phyloP scores from a whole-genome alignment of 257 asterid genomes.

The Galeopsis tetrahit region DNA sequence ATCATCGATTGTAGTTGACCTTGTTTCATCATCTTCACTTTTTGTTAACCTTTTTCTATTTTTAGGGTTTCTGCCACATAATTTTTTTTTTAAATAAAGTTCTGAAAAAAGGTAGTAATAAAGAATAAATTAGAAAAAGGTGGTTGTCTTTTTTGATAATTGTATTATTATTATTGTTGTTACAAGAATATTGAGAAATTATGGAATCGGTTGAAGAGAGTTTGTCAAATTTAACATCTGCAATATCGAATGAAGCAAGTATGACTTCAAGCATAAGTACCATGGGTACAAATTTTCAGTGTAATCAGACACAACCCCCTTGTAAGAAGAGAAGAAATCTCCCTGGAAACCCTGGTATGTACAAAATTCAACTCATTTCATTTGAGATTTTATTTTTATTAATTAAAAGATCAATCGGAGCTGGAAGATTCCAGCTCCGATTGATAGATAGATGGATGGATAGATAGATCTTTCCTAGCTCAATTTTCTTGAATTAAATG shows the following conservation, averaged over 20 bases:
- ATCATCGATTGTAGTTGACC: slow-evolving; percentile 33
- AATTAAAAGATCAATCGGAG: too few relatives aligned
- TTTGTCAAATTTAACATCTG: slow-evolving; percentile 74
- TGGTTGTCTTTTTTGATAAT: too few relatives aligned
- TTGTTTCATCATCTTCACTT: slow-evolving; percentile 41
- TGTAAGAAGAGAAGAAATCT: slow-evolving; percentile 69
- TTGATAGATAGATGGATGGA: too few relatives aligned
- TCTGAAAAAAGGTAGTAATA: background rate
- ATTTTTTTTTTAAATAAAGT: too few relatives aligned
- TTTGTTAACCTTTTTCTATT: slow-evolving; percentile 30
- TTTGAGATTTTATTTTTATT: too few relatives aligned
- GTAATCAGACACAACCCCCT: slow-evolving; percentile 45
- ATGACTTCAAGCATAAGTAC: slow-evolving; percentile 50
- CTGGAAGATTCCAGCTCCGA: too few relatives aligned
- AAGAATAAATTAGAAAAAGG: background rate
- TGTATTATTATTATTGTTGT: too few relatives aligned
- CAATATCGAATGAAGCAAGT: slow-evolving; percentile 69
- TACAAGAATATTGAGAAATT: slow-evolving; percentile 6
- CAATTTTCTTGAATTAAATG: too few relatives aligned
- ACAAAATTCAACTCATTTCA: background rate
- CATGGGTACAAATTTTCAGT: slow-evolving; percentile 33
- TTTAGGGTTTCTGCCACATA: slow-evolving; percentile 49
- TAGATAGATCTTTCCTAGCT: too few relatives aligned
- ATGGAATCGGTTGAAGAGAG: slow-evolving; percentile 46
- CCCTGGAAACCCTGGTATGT: slow-evolving; percentile 75